Percentiles rank a stretch among this genome's conserved stretches.
Evolutionary conservation across 2,329 filamentous ascomycete genomes (phyloP).

Genomic region (Trichophyton mentagrophytes): DNA sequence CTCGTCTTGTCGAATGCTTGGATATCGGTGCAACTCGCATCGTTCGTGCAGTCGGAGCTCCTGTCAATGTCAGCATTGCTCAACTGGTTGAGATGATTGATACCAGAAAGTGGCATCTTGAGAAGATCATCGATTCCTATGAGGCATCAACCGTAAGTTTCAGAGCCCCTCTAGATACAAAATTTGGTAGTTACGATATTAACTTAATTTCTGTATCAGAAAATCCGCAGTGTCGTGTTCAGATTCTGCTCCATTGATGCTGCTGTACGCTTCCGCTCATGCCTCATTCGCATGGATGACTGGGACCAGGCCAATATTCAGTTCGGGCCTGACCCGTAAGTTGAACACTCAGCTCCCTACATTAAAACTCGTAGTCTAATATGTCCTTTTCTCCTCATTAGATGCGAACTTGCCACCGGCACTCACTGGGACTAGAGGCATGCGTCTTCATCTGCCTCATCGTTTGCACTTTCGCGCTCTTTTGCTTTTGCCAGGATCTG

Average conservation of each 20-base stretch:
- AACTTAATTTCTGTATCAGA: background rate
- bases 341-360: slow-evolving; percentile 5
- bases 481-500: background rate
- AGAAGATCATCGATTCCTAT: slow-evolving; percentile 33
- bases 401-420: slow-evolving; percentile 8
- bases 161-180: background rate
- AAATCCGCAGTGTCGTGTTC: slow-evolving; percentile 31
- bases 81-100: slow-evolving; percentile 24
- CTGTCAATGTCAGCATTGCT: slow-evolving; percentile 28
- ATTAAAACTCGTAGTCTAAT: background rate
- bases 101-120: slow-evolving; percentile 31
- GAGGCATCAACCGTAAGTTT: slow-evolving; percentile 30
- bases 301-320: slow-evolving; percentile 37
- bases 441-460: background rate
- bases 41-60: slow-evolving; percentile 32
- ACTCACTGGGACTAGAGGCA: slow-evolving; percentile 9
- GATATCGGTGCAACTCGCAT: slow-evolving; percentile 34
- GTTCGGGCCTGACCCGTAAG: slow-evolving; percentile 34
- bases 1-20: slow-evolving; percentile 29
- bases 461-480: background rate
- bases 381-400: background rate
- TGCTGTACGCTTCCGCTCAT: slow-evolving; percentile 34
- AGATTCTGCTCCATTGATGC: slow-evolving; percentile 37
- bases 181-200: background rate
- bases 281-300: slow-evolving; percentile 28